Percentiles rank a stretch among this genome's conserved stretches.
Evolutionary conservation across 176 grass and related monocot species (phyloP).

Genomic region (Rhynchospora tenuis): DNA sequence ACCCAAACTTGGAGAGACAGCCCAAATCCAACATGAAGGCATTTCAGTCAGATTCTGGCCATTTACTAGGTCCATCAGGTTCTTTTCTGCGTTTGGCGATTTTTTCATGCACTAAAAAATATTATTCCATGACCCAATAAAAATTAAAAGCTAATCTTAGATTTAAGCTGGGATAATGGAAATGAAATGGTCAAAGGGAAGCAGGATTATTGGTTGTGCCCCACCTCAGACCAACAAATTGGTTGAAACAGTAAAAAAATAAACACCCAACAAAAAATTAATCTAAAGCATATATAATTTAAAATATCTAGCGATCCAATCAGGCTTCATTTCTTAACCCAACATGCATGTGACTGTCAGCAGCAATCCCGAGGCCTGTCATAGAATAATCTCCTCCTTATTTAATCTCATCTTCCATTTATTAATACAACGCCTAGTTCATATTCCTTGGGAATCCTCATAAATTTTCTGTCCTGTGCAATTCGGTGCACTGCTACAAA

Average conservation of each 20-base stretch:
- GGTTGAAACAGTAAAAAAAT: background rate
- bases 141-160: background rate
- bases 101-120: background rate
- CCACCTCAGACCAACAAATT: background rate
- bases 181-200: constrained; percentile 12
- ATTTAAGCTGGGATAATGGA: constrained; percentile 9
- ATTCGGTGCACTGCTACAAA: background rate
- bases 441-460: background rate
- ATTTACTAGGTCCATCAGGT: too few relatives aligned
- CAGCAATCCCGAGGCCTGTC: constrained; percentile 54
- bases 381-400: constrained; percentile 52
- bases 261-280: background rate
- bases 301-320: constrained; percentile 26
- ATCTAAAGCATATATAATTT: background rate
- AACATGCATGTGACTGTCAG: constrained; percentile 63
- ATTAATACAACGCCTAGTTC: background rate
- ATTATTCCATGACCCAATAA: background rate
- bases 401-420: constrained; percentile 12
- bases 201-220: constrained; percentile 9
- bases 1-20: too few relatives aligned
- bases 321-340: background rate
- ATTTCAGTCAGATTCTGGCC: too few relatives aligned
- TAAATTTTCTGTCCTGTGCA: background rate
- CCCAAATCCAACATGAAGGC: too few relatives aligned
- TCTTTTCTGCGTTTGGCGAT: too few relatives aligned